These are phyloP conservation scores for Podospora sp. DNA, from an alignment of 495 filamentous ascomycete genomes.

Conservation along the genomic window DNA sequence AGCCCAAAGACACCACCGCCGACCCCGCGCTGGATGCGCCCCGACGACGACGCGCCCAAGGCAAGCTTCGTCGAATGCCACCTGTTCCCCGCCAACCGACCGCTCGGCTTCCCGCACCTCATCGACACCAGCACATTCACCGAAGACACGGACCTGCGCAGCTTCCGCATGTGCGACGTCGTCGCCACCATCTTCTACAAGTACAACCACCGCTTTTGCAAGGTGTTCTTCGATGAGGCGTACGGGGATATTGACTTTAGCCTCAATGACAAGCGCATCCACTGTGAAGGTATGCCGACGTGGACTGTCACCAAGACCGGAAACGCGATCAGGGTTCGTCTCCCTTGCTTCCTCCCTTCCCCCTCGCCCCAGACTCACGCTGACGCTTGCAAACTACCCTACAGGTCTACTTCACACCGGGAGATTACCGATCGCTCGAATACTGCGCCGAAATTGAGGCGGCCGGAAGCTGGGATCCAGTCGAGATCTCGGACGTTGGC, in stretches of 20 bases:
- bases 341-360: neutral
- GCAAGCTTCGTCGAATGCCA: neutral
- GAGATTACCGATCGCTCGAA: no score
- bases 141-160: slow-evolving; percentile 1
- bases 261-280: neutral
- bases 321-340: neutral
- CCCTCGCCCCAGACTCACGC: no score
- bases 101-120: neutral
- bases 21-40: neutral
- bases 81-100: neutral
- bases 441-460: no score
- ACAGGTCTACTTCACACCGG: no score
- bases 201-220: neutral
- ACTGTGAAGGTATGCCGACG: neutral
- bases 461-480: no score
- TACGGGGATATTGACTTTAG: neutral
- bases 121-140: neutral
- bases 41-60: neutral
- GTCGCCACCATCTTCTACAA: neutral
- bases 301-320: neutral
- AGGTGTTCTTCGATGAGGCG: neutral
- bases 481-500: no score
- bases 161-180: neutral
- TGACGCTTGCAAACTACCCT: no score
- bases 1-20: neutral